A percentile compares a stretch with the other conserved stretches of the same genome.
These are phyloP conservation scores for Baorangia bicolor DNA, from an alignment of 768 basidiomycete species.

Conservation along the genomic window DNA sequence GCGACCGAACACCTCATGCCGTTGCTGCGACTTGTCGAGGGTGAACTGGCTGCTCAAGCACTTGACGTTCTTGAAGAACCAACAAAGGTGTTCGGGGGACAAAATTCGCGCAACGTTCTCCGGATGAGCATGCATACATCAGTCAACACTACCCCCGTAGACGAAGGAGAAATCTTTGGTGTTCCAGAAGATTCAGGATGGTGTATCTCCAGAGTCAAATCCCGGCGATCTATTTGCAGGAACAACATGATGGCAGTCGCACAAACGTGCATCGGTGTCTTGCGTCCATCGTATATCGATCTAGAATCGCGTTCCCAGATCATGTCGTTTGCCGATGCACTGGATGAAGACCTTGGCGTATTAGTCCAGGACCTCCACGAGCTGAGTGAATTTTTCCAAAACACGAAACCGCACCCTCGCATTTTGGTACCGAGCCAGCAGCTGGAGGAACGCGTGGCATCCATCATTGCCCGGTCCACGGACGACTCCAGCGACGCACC, in stretches of 20 bases:
- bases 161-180: conserved; percentile 76
- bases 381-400: conserved; percentile 71
- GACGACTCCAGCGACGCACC: conserved; percentile 53
- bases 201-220: conserved; percentile 73
- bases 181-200: conserved; percentile 82
- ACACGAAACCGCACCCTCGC: conserved; percentile 31
- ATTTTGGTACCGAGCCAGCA: conserved; percentile 53
- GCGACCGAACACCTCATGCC: conserved; percentile 92
- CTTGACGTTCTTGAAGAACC: conserved; percentile 95
- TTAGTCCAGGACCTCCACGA: conserved; percentile 78
- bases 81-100: conserved; percentile 72
- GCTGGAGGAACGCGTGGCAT: conserved; percentile 76
- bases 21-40: conserved; percentile 82
- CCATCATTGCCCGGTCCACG: conserved; percentile 80
- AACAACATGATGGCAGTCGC: conserved; percentile 83
- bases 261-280: conserved; percentile 73
- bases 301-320: conserved; percentile 57
- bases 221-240: conserved; percentile 60
- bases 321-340: conserved; percentile 35
- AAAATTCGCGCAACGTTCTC: conserved; percentile 80
- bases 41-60: conserved; percentile 80
- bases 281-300: conserved; percentile 68
- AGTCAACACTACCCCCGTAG: conserved; percentile 42
- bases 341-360: conserved; percentile 71
- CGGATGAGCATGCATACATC: conserved; percentile 85